Evolutionary conservation across 495 filamentous ascomycete species (phyloP), one percentile per base, ranked within the genome.

Genomic region (Wilcoxina mikolae): DNA sequence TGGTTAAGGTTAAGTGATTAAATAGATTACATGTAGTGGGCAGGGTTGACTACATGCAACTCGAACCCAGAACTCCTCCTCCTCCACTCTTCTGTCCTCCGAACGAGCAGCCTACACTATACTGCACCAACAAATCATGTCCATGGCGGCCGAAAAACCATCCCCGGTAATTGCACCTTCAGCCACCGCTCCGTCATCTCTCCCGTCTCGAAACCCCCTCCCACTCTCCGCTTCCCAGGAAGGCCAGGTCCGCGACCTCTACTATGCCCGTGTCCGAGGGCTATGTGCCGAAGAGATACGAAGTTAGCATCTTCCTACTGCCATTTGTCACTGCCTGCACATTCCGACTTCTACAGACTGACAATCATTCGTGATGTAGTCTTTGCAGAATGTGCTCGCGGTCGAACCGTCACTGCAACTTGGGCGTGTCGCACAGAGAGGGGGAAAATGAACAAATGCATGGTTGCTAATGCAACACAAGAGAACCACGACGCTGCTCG

Each of bases 141-240:
- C 39, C 7, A 43, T 43, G 39, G 39, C 22, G 29, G 46, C 3
- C 46, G 46, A 27, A 29, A 49, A 1, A 35, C 10, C n/a, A 9
- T n/a, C 51, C 35, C 22, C 35, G 4, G 5, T 50, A 17, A 54
- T 50, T 9, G 22, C 44, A 3, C 4, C 56, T 3, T 2, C 39
- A 1, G 12, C 58, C 23, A 39, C 44, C 28, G 5, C 48, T 9
- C n/a, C n/a, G n/a, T 25, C 44, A 17, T 67, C 73, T n/a, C 69
- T 81, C 65, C 75, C 78, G 3, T 78, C 80, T 0, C 77, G 79
- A 59, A 95, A 93, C 66, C 91, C 91, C 1, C 71, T 94, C 44
- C 91, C 93, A n/a, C 77, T 98, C 46, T 94, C 89, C 44, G 81
- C 93, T 3, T 73, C 82, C 7, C 91, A 98, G 67, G 91, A 98